A percentile compares a stretch with the other conserved stretches of the same genome.
Evolutionary conservation across 441 rosid genomes (phyloP).

Genomic region (Eruca vesicaria): DNA sequence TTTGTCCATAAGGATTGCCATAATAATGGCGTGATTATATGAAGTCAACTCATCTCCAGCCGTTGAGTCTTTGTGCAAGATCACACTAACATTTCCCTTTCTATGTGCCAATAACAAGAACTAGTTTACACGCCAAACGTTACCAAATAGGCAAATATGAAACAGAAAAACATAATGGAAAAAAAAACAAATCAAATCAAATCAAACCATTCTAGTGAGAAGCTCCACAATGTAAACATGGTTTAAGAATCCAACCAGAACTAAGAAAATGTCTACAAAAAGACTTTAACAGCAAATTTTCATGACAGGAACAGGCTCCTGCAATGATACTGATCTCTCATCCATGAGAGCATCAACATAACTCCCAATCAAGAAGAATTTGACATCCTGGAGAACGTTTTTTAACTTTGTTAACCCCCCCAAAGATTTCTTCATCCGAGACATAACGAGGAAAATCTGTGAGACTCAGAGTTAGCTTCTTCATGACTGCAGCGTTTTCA

Average conservation of each 20-base stretch:
- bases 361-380: not conserved
- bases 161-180: not conserved
- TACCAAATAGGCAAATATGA: not conserved
- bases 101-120: constrained; percentile 47
- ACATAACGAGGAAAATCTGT: not conserved
- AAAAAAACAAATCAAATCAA: constrained; percentile 5
- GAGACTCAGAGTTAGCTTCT: not conserved
- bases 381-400: not conserved
- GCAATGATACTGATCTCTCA: not conserved
- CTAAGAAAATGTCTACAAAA: too few species aligned
- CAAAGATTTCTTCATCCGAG: not conserved
- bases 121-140: not conserved
- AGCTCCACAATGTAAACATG: too few species aligned
- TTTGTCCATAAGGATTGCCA: constrained; percentile 40
- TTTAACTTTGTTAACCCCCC: not conserved
- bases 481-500: constrained; percentile 7
- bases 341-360: not conserved
- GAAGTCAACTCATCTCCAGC: constrained; percentile 74
- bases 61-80: constrained; percentile 63
- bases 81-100: constrained; percentile 46
- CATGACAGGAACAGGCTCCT: not conserved
- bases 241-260: too few species aligned
- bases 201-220: constrained; percentile 53
- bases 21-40: constrained; percentile 71
- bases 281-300: not conserved